Percentiles rank a stretch among this genome's conserved stretches.
phyloP scores from a whole-genome alignment of 176 grass and related monocot species.

The Rhynchospora tenuis region DNA sequence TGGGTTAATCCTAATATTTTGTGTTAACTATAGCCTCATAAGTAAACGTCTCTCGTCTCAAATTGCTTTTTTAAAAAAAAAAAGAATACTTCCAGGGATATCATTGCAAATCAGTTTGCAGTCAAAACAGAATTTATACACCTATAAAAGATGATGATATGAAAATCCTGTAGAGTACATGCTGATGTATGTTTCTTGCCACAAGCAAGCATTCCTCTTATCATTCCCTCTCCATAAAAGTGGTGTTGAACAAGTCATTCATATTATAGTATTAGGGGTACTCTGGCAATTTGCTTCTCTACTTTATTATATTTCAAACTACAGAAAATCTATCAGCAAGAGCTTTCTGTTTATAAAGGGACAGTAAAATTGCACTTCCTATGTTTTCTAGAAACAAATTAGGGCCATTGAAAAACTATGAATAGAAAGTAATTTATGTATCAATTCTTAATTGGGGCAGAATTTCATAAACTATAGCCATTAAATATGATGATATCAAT shows the following conservation, averaged over 20 bases:
- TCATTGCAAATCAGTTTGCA: not conserved
- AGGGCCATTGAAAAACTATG: not conserved
- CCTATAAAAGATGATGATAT: not conserved
- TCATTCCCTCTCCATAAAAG: not conserved
- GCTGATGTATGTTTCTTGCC: not conserved
- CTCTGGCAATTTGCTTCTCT: not conserved
- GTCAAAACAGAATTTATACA: not conserved
- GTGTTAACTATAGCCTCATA: not conserved
- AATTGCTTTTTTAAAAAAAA: not conserved
- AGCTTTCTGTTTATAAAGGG: not conserved
- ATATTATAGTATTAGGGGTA: not conserved
- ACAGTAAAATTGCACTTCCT: not conserved
- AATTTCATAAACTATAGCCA: not conserved
- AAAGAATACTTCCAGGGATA: not conserved
- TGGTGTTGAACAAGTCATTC: not conserved
- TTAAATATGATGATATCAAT: not conserved
- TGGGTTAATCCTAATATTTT: not conserved
- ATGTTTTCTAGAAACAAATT: not conserved
- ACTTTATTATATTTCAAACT: not conserved
- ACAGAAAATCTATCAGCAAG: not conserved
- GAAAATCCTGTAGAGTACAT: not conserved
- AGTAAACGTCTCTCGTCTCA: not conserved
- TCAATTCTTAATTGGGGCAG: not conserved
- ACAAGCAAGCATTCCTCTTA: not conserved
- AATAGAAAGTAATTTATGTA: not conserved